phyloP scores from a whole-genome alignment of 169 alveolate genomes.

The Babesia bigemina region DNA sequence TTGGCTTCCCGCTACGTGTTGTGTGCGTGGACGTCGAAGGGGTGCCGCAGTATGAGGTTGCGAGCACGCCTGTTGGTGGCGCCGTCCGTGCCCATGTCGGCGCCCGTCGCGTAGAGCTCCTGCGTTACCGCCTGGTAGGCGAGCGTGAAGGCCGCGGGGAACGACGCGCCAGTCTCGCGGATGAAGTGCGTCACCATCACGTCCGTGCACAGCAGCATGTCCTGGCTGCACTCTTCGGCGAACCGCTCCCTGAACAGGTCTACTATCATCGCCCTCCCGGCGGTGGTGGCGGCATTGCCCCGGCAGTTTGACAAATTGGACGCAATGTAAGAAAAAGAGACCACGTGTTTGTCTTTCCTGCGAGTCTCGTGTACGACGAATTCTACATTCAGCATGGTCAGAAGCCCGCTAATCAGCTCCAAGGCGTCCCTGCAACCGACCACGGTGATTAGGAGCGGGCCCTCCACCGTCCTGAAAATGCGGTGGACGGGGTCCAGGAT shows the following conservation, averaged over 20 bases:
- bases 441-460: conserved; percentile 9
- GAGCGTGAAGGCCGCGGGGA: conserved; percentile 3
- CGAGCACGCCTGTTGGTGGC: neutral
- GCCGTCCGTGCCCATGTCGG: neutral
- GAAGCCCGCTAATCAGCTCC: conserved; percentile 5
- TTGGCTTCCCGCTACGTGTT: neutral
- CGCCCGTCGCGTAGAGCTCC: conserved; percentile 12
- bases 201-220: neutral
- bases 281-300: neutral
- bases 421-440: conserved; percentile 6
- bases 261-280: neutral
- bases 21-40: neutral
- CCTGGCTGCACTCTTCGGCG: neutral
- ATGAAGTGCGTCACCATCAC: conserved; percentile 6
- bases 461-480: conserved; percentile 11
- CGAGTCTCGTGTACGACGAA: neutral
- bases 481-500: conserved; percentile 12
- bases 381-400: conserved; percentile 22
- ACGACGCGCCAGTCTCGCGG: neutral
- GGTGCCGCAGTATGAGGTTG: neutral
- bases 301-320: neutral
- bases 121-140: conserved; percentile 20
- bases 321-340: neutral
- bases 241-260: conserved; percentile 9
- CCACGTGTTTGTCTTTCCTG: neutral